Evolutionary conservation across 352 stramenopile species (phyloP).

Genomic region (Phytophthora fragariaefolia): DNA sequence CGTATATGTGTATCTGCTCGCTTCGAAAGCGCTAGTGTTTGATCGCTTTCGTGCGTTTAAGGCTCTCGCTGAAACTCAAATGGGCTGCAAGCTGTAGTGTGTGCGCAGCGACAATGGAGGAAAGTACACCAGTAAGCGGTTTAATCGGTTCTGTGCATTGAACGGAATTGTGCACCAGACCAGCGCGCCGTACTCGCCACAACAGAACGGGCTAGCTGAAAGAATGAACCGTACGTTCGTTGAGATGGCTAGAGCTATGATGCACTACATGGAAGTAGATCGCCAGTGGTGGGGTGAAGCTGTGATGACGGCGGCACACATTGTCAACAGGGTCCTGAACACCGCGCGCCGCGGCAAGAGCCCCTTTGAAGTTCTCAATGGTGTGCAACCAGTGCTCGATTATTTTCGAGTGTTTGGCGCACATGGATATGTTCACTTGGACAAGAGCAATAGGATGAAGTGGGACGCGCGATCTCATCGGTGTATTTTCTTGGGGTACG

Average conservation of each 20-base stretch:
- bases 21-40: constrained; percentile 14
- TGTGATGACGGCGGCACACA: too few relatives aligned
- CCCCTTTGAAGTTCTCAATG: constrained; percentile 21
- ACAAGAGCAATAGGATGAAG: constrained; percentile 24
- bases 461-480: constrained; percentile 19
- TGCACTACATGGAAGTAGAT: too few relatives aligned
- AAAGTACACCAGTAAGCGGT: constrained; percentile 24
- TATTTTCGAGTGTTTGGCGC: constrained; percentile 25
- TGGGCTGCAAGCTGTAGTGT: constrained; percentile 5
- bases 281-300: too few relatives aligned
- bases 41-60: constrained; percentile 14
- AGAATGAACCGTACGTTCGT: too few relatives aligned
- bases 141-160: constrained; percentile 11
- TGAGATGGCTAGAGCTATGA: too few relatives aligned
- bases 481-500: too few relatives aligned
- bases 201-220: too few relatives aligned
- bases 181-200: too few relatives aligned
- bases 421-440: constrained; percentile 18
- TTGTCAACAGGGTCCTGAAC: constrained; percentile 23
- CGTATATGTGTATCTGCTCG: constrained; percentile 19
- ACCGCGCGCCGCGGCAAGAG: constrained; percentile 6
- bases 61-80: constrained; percentile 12
- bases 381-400: constrained; percentile 16
- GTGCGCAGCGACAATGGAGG: constrained; percentile 32
- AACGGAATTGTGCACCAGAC: too few relatives aligned